Percentiles rank a stretch among this genome's conserved stretches.
These are phyloP conservation scores for Gossypium rotundifolium DNA, from an alignment of 345 rosid genomes.

Conservation along the genomic window DNA sequence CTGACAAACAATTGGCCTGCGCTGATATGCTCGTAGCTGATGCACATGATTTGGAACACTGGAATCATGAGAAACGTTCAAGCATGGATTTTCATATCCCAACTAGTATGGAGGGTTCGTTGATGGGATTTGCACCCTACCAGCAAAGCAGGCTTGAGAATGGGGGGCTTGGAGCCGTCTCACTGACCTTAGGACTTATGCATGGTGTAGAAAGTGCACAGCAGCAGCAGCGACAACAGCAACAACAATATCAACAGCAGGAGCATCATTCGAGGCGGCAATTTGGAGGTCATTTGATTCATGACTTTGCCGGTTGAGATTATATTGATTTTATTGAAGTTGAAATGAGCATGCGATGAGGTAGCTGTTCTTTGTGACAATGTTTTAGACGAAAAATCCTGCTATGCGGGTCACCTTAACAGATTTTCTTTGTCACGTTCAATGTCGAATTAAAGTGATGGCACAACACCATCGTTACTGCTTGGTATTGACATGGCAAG, in stretches of 20 bases:
- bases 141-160: constrained; percentile 32
- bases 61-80: constrained; percentile 43
- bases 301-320: constrained; percentile 44
- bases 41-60: constrained; percentile 13
- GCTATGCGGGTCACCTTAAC: background rate
- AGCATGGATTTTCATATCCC: constrained; percentile 32
- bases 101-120: constrained; percentile 28
- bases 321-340: background rate
- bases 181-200: constrained; percentile 51
- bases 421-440: too few relatives aligned
- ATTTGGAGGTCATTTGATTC: constrained; percentile 45
- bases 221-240: constrained; percentile 25
- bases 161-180: constrained; percentile 40
- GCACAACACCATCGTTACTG: background rate
- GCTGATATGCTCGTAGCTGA: constrained; percentile 17
- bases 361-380: background rate
- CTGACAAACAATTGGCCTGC: constrained; percentile 23
- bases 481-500: background rate
- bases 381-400: background rate
- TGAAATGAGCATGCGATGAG: background rate
- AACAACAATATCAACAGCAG: constrained; percentile 27
- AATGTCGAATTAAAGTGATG: background rate
- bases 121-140: constrained; percentile 33
- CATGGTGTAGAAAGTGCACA: constrained; percentile 41
- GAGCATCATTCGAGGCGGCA: constrained; percentile 33